Base-by-base conservation (phyloP, 129 eudicot species). In the Smallanthus sonchifolius region DNA sequence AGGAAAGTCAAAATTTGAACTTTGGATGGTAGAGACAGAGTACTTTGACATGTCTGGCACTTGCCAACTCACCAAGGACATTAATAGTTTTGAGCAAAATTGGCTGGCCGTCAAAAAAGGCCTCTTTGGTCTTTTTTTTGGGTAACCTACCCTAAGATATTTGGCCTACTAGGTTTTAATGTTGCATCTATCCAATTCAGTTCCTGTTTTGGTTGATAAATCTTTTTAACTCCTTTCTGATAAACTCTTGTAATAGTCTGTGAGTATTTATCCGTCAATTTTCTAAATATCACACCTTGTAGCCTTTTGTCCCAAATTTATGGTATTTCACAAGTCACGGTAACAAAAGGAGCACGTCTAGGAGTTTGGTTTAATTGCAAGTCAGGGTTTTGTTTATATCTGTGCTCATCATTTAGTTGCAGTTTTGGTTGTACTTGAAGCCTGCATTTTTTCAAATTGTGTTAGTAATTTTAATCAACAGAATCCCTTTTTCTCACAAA, bases 81-180 rank as follows among this genome's bases (percentile, higher is more conserved):
- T 1, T 24, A 24, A 24, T 24, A 6, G 15, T 48, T 54, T 54
- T 72, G 2, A 10, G 49, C 47, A 72, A 38, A 37, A 10, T 3
- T 6, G 4, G 24, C 42, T 72, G 40, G 60, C 28, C 14, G 0
- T 73, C 40, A 55, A 68, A 40, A 28, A 47, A 57, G 30, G 38
- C 77, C 30, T 57, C 67, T 28, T 60, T 60, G 69, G 57, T 40
- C 70, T n/a, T 43, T 43, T 42, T 61, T 73, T 34, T 72, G 11
- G 40, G 28, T 72, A 30, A 57, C 30, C 10, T 28, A 43, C 43
- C 43, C 35, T 2, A 59, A 54, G 19, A 24, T 32, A 45, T n/a
- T 43, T 43, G 9, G 7, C 3, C 69, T 4, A 61, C 59, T 61
- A 44, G 75, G 36, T 44, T 34, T 5, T 30, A 32, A 60, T 60